phyloP scores from a whole-genome alignment of 1,284 basidiomycete species.

The Thecaphora frezii region DNA sequence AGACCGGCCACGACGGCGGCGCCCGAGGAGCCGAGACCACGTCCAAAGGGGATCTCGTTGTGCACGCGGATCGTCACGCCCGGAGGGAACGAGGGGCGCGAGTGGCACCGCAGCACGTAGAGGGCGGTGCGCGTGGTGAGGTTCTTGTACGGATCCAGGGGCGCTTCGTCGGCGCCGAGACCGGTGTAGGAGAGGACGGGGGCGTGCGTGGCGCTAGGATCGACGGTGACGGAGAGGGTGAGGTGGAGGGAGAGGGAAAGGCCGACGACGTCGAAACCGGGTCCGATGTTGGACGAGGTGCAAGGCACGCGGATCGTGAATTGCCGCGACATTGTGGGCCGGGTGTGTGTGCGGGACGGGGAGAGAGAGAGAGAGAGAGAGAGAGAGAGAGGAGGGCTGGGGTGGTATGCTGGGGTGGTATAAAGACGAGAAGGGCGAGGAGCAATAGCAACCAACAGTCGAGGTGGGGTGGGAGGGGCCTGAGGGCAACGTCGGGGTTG shows the following conservation, averaged over 20 bases:
- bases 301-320: constrained; percentile 82
- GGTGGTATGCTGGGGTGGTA: too few species aligned
- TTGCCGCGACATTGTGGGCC: constrained; percentile 10
- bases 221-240: constrained; percentile 70
- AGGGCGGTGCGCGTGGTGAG: constrained; percentile 95
- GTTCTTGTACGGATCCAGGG: constrained; percentile 93
- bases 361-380: too few species aligned
- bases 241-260: constrained; percentile 89
- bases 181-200: constrained; percentile 80
- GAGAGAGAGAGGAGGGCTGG: too few species aligned
- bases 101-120: constrained; percentile 89
- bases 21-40: constrained; percentile 93
- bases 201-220: constrained; percentile 11
- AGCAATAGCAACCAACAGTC: too few species aligned
- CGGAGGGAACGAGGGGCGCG: constrained; percentile 71
- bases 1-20: constrained; percentile 97
- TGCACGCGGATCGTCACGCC: constrained; percentile 69
- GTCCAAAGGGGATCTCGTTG: constrained; percentile 96
- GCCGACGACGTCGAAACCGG: constrained; percentile 97
- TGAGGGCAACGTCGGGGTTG: too few species aligned
- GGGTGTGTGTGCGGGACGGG: too few species aligned
- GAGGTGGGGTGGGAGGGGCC: too few species aligned
- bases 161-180: constrained; percentile 85
- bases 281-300: constrained; percentile 97
- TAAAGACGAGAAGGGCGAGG: too few species aligned